These are phyloP conservation scores for Phytophthora macrochlamydospora DNA, from an alignment of 352 stramenopile species.

Conservation along the genomic window DNA sequence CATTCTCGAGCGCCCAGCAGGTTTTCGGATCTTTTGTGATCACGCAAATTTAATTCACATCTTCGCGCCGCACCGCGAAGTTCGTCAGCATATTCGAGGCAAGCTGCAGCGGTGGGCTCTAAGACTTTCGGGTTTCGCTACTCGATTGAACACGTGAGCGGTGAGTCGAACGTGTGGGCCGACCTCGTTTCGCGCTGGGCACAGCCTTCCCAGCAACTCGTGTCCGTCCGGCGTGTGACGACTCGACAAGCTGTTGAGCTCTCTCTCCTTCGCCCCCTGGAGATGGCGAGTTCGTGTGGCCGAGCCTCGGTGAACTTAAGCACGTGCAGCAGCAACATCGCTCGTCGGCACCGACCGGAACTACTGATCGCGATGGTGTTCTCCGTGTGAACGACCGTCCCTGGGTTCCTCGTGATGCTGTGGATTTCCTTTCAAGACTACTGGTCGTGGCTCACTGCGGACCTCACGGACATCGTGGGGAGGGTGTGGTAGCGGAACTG, in stretches of 20 bases:
- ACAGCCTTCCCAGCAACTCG: too few relatives aligned
- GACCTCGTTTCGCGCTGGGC: slow-evolving; percentile 13
- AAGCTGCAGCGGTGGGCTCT: slow-evolving; percentile 25
- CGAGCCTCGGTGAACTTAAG: neutral
- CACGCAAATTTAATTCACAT: slow-evolving; percentile 30
- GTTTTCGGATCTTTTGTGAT: slow-evolving; percentile 28
- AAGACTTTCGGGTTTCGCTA: slow-evolving; percentile 16
- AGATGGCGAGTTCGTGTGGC: slow-evolving; percentile 4
- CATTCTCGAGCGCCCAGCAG: neutral
- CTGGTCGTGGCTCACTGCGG: slow-evolving; percentile 29
- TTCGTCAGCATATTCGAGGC: neutral
- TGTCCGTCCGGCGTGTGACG: too few relatives aligned
- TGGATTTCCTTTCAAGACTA: slow-evolving; percentile 27
- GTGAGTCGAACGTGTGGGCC: slow-evolving; percentile 11
- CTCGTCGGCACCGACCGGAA: too few relatives aligned
- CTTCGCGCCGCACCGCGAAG: slow-evolving; percentile 13
- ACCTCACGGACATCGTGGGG: slow-evolving; percentile 22
- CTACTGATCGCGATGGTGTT: neutral
- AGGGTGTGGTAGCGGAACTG: neutral
- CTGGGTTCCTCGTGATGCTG: slow-evolving; percentile 6
- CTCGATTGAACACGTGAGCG: slow-evolving; percentile 17
- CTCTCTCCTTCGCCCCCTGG: too few relatives aligned
- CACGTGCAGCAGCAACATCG: too few relatives aligned
- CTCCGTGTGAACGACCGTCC: neutral
- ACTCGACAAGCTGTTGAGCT: too few relatives aligned